A percentile compares a stretch with the other conserved stretches of the same genome.
Conservation (phyloP, 108 stramenopile species). For the Fragilariopsis cylindrus region DNA sequence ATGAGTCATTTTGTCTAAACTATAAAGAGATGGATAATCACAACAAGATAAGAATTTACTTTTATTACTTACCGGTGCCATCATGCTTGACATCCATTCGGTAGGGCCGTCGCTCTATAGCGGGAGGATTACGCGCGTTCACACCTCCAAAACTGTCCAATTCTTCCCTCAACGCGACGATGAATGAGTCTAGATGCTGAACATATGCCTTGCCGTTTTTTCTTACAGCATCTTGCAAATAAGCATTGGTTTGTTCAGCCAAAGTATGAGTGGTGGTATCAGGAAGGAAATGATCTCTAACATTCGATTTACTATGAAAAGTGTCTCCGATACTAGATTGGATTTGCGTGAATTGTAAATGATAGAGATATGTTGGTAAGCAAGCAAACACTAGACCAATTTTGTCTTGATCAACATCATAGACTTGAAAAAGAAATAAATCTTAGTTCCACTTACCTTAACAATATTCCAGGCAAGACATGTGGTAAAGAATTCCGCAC, state of each 20-base stretch:
- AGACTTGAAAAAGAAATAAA: not conserved
- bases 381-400: not conserved
- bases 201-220: constrained; percentile 77
- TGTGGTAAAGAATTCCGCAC: constrained; percentile 83
- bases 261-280: constrained; percentile 83
- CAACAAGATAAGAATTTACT: constrained; percentile 10
- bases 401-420: not conserved
- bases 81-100: constrained; percentile 84
- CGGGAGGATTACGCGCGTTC: constrained; percentile 71
- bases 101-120: constrained; percentile 77
- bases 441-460: constrained; percentile 22
- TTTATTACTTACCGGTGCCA: constrained; percentile 40
- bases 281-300: constrained; percentile 75
- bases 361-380: not conserved
- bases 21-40: too few species aligned
- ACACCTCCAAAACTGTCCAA: constrained; percentile 83
- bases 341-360: not conserved
- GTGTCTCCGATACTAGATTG: constrained; percentile 65
- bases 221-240: constrained; percentile 75
- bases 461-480: constrained; percentile 80
- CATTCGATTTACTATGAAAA: constrained; percentile 45
- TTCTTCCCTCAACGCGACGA: constrained; percentile 82
- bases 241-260: constrained; percentile 80
- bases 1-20: too few species aligned
- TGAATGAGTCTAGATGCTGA: constrained; percentile 83